Evolutionary conservation across 257 asterid genomes (phyloP), one percentile per base, ranked within the genome.

Genomic region (Thymus quinquecostatus): DNA sequence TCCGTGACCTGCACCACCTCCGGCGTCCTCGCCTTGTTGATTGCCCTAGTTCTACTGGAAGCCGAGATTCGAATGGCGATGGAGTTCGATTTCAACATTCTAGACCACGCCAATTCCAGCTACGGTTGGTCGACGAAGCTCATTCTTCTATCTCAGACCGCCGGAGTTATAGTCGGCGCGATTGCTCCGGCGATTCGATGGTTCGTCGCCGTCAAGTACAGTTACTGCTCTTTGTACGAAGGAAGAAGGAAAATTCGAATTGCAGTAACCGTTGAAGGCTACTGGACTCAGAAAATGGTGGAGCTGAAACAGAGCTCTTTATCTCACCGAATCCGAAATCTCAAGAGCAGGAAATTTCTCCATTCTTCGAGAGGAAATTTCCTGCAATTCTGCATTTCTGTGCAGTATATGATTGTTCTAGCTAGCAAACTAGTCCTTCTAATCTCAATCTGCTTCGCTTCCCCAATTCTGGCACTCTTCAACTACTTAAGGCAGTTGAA

Each of bases 261-360:
- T 41, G 74, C 36, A 10, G 77, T 75, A 72, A 64, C 5, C 32
- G 36, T 80, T 1, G 84, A 85, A 10, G 6, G 44, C 30, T 81
- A 83, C 58, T 81, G 87, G 87, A 86, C 72, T 3, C 68, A 66
- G 66, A 74, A 60, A 59, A 57, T 86, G 77, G 64, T 80, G 66
- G 86, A 83, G 51, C 75, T 83, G 91, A 86, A 77, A 55, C 82
- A 83, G 38, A 74, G 71, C 44, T 71, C 86, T 8, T 48, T 79
- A 6, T 68, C 76, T 41, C 21, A 70, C 21, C 82, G 69, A 7
- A 77, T 79, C n/a, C 43, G 74, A 66, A 59, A 79, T 66, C 79
- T 54, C 7, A 81, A 74, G 44, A 67, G 80, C 63, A 73, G 88
- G 71, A 86, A 73, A 82, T 1, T 44, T 50, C 45, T 83, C 8